These are phyloP conservation scores for Metschnikowia amazonensis DNA, from an alignment of 805 yeast genomes.

Conservation along the genomic window DNA sequence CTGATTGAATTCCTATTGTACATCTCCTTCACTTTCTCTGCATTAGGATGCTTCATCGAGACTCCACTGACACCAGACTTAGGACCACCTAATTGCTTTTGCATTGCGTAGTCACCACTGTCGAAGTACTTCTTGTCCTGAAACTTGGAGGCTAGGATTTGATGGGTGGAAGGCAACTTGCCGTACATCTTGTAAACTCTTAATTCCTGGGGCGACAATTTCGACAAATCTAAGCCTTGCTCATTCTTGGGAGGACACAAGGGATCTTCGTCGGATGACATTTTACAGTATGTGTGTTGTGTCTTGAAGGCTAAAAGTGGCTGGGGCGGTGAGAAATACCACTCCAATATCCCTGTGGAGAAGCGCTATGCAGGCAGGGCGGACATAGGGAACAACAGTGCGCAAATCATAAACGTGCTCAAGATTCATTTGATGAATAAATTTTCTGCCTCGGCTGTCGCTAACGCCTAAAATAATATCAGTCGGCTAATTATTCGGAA, in stretches of 20 bases:
- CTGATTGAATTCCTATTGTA: slow-evolving; percentile 55
- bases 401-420: neutral
- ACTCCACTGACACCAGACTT: slow-evolving; percentile 33
- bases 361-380: slow-evolving; percentile 4
- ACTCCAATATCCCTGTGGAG: slow-evolving; percentile 5
- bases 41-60: slow-evolving; percentile 48
- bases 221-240: slow-evolving; percentile 49
- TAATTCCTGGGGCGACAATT: slow-evolving; percentile 73
- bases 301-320: neutral
- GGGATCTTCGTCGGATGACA: slow-evolving; percentile 45
- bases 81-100: slow-evolving; percentile 39
- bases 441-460: neutral
- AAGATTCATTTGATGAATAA: too few relatives aligned
- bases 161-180: slow-evolving; percentile 75
- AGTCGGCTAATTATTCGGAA: too few relatives aligned
- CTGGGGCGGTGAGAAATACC: slow-evolving; percentile 6
- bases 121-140: slow-evolving; percentile 91
- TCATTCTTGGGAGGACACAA: slow-evolving; percentile 45
- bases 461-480: neutral
- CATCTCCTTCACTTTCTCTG: slow-evolving; percentile 57
- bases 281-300: slow-evolving; percentile 7
- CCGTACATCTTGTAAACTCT: slow-evolving; percentile 79
- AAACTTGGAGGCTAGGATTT: slow-evolving; percentile 66
- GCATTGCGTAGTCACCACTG: slow-evolving; percentile 91
- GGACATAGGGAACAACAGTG: slow-evolving; percentile 1